Evolutionary conservation across 2,329 filamentous ascomycete species (phyloP), one percentile per base, ranked within the genome.

Genomic region (Cladosporium sp.): DNA sequence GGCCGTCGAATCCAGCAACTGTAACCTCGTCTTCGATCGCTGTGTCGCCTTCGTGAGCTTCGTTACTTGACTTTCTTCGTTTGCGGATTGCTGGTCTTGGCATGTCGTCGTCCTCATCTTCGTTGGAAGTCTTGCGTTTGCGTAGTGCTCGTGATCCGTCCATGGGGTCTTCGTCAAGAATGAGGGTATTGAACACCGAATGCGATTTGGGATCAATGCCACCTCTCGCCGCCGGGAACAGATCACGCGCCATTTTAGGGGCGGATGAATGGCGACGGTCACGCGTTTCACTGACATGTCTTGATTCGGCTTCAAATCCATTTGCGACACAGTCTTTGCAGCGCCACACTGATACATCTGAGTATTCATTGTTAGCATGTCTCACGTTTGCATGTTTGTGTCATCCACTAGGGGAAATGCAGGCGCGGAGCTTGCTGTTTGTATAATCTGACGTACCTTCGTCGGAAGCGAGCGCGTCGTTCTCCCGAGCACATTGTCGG

Each of bases 401-500:
- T 16, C 56, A 59, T 66, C 36, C 48, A 48, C n/a, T 39, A 58
- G 16, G 14, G 6, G 25, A 54, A 10, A 57, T 61, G 58, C 48
- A 65, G 25, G 23, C 28, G 14, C 39, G n/a, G 36, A 32, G 49
- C 34, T 56, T 48, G 53, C 30, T 56, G 53, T 56, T 57, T 57
- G 58, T 51, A 56, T n/a, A 56, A 48, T 69, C 57, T 70, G 68
- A 75, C 84, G 77, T 84, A 93, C 91, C 86, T 77, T 89, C 85
- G 67, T 87, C 85, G 69, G 84, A 79, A 71, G 80, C 81, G 72
- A 91, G 80, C 69, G 86, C 86, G 66, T 86, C 86, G 76, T 87
- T 86, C 76, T 90, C 86, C 75, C 90, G 88, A 66, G 92, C 93
- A 80, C 94, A 97, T 85, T 95, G 90, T 77, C 90, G 89, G 82